Evolutionary conservation across 1,139 yeast species (phyloP).

Genomic region (Taphrina deformans): DNA sequence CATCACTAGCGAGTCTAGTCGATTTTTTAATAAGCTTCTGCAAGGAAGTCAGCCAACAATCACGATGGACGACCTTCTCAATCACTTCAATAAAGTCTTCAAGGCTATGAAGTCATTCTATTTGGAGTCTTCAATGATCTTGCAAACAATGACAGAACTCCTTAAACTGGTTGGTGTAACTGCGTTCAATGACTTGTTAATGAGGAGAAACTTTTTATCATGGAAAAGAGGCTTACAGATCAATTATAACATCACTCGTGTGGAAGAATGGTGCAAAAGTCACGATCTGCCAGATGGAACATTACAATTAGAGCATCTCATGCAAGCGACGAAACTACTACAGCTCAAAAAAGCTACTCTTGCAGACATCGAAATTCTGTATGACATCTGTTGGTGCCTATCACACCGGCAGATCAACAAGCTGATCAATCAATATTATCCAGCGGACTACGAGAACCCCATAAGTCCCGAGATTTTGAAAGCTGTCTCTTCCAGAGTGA

Average conservation of each 20-base stretch:
- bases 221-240: slow-evolving; percentile 98
- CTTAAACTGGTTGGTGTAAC: slow-evolving; percentile 86
- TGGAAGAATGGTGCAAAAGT: slow-evolving; percentile 98
- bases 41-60: slow-evolving; percentile 61
- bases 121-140: slow-evolving; percentile 80
- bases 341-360: slow-evolving; percentile 69
- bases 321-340: slow-evolving; percentile 90
- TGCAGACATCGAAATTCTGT: slow-evolving; percentile 87
- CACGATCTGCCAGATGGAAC: slow-evolving; percentile 91
- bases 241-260: slow-evolving; percentile 91
- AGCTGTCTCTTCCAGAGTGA: slow-evolving; percentile 81
- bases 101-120: slow-evolving; percentile 94
- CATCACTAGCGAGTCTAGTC: slow-evolving; percentile 82
- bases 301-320: slow-evolving; percentile 79
- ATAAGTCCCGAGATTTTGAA: slow-evolving; percentile 79
- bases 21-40: slow-evolving; percentile 82
- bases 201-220: slow-evolving; percentile 90
- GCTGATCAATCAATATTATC: slow-evolving; percentile 76
- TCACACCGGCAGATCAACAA: slow-evolving; percentile 94
- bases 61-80: slow-evolving; percentile 92
- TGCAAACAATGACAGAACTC: slow-evolving; percentile 80
- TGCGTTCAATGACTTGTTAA: slow-evolving; percentile 91
- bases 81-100: slow-evolving; percentile 84
- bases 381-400: slow-evolving; percentile 91
- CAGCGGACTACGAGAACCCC: slow-evolving; percentile 95